Evolutionary conservation across 495 filamentous ascomycete genomes (phyloP).

Genomic region (Lepidopterella palustris): DNA sequence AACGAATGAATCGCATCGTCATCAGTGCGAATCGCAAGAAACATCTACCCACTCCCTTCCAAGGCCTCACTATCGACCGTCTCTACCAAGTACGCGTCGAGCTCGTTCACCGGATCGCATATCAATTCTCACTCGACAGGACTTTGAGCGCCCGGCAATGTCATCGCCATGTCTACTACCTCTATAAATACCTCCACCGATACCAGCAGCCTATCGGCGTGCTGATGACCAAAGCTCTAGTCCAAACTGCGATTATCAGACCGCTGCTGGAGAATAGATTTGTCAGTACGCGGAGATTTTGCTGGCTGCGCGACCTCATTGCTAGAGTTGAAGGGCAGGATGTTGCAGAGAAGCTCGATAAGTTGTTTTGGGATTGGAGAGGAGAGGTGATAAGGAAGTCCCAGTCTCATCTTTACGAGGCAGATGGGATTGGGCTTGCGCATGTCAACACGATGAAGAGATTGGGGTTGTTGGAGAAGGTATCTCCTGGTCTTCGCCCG

Average conservation of each 20-base stretch:
- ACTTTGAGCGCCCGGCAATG: neutral
- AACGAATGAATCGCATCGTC: constrained; percentile 12
- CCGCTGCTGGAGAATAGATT: constrained; percentile 14
- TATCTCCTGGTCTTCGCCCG: too few species aligned
- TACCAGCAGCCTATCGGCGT: constrained; percentile 10
- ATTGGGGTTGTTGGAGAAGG: constrained; percentile 13
- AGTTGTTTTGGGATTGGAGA: constrained; percentile 16
- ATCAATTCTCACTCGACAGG: constrained; percentile 19
- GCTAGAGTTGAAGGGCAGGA: constrained; percentile 15
- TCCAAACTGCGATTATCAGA: constrained; percentile 7
- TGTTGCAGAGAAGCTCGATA: constrained; percentile 8
- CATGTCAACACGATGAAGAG: constrained; percentile 19
- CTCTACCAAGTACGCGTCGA: neutral
- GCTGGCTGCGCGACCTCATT: constrained; percentile 8
- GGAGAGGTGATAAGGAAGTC: constrained; percentile 15
- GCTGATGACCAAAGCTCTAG: constrained; percentile 18
- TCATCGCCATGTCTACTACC: constrained; percentile 8
- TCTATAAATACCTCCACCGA: constrained; percentile 10
- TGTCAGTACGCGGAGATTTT: constrained; percentile 7
- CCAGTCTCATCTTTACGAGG: neutral
- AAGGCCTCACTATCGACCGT: neutral
- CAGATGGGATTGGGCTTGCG: constrained; percentile 3
- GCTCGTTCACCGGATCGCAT: constrained; percentile 19
- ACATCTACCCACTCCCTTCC: constrained; percentile 7
- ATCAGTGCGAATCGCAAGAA: neutral